Base-by-base conservation (phyloP, 202 grass and related monocot genomes). In the Hordeum pubiflorum region DNA sequence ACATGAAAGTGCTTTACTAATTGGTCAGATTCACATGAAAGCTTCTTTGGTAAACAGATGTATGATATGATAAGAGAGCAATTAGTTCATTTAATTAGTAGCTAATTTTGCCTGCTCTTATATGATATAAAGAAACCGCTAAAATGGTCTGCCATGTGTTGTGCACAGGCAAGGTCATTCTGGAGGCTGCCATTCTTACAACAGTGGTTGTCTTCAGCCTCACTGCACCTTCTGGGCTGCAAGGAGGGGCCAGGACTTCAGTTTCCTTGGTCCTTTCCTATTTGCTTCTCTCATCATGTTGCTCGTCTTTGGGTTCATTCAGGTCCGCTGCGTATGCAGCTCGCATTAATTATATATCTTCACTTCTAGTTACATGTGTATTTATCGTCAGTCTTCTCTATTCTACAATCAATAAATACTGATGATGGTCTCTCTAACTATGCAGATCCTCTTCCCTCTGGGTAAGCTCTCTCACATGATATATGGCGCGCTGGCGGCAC, bases 141-240 rank as follows among this genome's bases (percentile, higher is more conserved):
- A 48, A 48, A 40, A 34, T 72, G 11, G 4, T 82, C 1, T 48
- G 5, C 0, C 24, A 23, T 59, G 22, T 74, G 60, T 23, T 59
- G 22, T 74, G 60, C 31, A 74, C 86, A 98, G 95, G 95, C 56
- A 94, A 98, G 63, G 72, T 98, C 65, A 98, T 98, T 86, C 77
- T 98, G 84, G 86, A 91, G 74, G 85, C 95, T 87, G 92, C 90
- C 17, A 98, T 98, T 65, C 91, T 97, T 12, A 97, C 94, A 3
- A 64, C 91, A 8, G 87, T 78, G 15, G 94, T 97, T 33, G 91
- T 97, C 43, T 9, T 97, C 18, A 88, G 94, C 75, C 84, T 97
- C n/a, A 94, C 94, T 69, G 74, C 83, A 97, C 94, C 14, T 97
- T 97, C 76, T 97, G 95, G 95, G 95, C 90, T 79, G 86, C 85